Percentiles rank a stretch among this genome's conserved stretches.
Conservation (phyloP, 257 asterid species). For the Echium plantagineum region DNA sequence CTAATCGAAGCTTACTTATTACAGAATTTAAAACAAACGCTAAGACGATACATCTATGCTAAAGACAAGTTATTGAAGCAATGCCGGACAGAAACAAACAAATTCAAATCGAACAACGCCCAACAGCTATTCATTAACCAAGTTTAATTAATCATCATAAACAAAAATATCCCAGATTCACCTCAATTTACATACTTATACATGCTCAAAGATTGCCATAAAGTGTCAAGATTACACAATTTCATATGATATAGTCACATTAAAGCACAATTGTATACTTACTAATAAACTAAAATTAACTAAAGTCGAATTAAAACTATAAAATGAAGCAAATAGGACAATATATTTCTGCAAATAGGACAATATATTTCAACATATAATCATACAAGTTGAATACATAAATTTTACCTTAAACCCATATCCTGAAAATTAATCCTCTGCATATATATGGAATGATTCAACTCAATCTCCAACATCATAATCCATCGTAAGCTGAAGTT, state of each 20-base stretch:
- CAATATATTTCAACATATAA: conserved; percentile 17
- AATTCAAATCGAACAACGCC: not conserved
- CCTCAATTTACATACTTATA: not conserved
- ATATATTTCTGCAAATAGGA: conserved; percentile 16
- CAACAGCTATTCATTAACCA: not conserved
- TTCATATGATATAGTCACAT: conserved; percentile 9
- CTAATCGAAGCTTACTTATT: not conserved
- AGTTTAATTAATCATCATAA: not conserved
- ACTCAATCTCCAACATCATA: conserved; percentile 15
- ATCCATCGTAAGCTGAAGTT: conserved; percentile 27
- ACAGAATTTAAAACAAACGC: not conserved
- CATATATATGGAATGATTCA: conserved; percentile 38
- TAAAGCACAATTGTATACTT: conserved; percentile 1
- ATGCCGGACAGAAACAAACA: too few species aligned
- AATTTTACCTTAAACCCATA: conserved; percentile 56
- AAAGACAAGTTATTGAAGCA: too few species aligned
- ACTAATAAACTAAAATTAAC: conserved; percentile 10
- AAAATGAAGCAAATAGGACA: conserved; percentile 12
- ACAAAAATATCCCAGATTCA: not conserved
- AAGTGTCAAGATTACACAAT: conserved; percentile 4
- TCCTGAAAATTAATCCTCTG: too few species aligned
- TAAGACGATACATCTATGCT: not conserved
- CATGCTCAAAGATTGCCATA: not conserved
- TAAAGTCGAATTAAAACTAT: conserved; percentile 7
- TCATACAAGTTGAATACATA: not conserved